These are phyloP conservation scores for Blakeslea trispora DNA, from an alignment of 371 early-diverging fungal species.

Conservation along the genomic window DNA sequence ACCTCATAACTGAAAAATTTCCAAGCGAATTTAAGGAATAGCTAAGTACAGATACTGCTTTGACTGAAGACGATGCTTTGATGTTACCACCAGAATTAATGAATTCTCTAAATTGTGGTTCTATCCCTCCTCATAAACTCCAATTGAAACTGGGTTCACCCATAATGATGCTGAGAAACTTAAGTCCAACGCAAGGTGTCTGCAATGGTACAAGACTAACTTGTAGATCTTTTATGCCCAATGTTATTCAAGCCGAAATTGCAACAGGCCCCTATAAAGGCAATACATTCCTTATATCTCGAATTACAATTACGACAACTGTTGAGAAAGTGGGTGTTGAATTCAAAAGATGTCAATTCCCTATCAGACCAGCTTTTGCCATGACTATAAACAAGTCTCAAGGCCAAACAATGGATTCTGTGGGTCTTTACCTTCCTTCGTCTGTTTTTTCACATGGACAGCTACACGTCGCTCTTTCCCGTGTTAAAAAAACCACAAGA, in stretches of 20 bases:
- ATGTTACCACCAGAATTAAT: slow-evolving; percentile 3
- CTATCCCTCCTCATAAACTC: slow-evolving; percentile 26
- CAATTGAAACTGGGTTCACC: slow-evolving; percentile 28
- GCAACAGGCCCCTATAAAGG: background rate
- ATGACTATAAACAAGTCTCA: slow-evolving; percentile 38
- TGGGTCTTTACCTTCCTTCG: slow-evolving; percentile 25
- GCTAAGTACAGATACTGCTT: background rate
- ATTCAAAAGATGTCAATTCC: slow-evolving; percentile 16
- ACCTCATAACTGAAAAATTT: background rate
- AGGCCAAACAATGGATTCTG: slow-evolving; percentile 24
- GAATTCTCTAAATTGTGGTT: slow-evolving; percentile 7
- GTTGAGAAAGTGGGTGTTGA: background rate
- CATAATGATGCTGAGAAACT: slow-evolving; percentile 32
- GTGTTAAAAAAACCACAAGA: background rate
- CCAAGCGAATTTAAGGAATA: background rate
- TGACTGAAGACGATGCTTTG: background rate
- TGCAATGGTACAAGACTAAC: slow-evolving; percentile 31
- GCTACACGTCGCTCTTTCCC: slow-evolving; percentile 12
- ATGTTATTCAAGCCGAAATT: background rate
- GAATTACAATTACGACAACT: background rate
- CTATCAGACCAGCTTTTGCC: slow-evolving; percentile 26
- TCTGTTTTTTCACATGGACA: slow-evolving; percentile 14
- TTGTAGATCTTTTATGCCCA: background rate
- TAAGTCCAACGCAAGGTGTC: slow-evolving; percentile 20
- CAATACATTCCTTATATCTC: background rate